These are phyloP conservation scores for Colletotrichum cordylinicola DNA, from an alignment of 2,329 filamentous ascomycete species.

Conservation along the genomic window DNA sequence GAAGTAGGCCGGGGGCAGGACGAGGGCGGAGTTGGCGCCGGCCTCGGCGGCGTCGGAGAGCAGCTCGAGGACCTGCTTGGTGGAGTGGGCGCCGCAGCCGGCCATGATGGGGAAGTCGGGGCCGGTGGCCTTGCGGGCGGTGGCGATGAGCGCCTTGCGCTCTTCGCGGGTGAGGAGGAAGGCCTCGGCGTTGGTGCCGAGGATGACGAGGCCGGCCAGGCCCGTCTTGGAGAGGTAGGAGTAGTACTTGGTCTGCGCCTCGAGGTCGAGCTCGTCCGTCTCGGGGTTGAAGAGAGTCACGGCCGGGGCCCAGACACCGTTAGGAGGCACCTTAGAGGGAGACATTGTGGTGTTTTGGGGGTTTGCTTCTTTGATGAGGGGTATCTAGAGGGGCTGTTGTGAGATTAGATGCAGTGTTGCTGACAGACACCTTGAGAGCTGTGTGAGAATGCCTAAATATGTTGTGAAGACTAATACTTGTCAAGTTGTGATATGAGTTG, in stretches of 20 bases:
- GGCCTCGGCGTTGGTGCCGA: constrained; percentile 62
- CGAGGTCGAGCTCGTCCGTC: constrained; percentile 53
- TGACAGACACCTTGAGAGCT: not conserved
- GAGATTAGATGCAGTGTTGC: not conserved
- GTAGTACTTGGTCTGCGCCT: constrained; percentile 56
- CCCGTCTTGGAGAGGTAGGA: constrained; percentile 54
- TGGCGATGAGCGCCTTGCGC: constrained; percentile 58
- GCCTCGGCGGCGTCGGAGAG: constrained; percentile 63
- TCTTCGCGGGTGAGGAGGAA: constrained; percentile 66
- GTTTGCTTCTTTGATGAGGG: not conserved
- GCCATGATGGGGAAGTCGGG: constrained; percentile 64
- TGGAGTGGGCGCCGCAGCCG: constrained; percentile 69
- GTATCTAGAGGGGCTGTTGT: not conserved
- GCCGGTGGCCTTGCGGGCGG: constrained; percentile 59
- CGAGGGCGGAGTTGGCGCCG: constrained; percentile 66
- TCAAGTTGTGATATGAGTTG: not conserved
- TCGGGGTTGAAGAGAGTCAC: constrained; percentile 59
- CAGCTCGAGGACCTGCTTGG: constrained; percentile 65
- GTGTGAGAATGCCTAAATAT: not conserved
- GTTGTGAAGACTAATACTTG: not conserved
- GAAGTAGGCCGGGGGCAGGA: constrained; percentile 70
- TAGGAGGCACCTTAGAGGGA: constrained; percentile 26
- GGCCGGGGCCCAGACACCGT: constrained; percentile 56
- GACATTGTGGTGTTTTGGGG: not conserved
- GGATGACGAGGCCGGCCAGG: constrained; percentile 56